Evolutionary conservation across 768 basidiomycete species (phyloP), one percentile per base, ranked within the genome.

Genomic region (Calvatia gigantea): DNA sequence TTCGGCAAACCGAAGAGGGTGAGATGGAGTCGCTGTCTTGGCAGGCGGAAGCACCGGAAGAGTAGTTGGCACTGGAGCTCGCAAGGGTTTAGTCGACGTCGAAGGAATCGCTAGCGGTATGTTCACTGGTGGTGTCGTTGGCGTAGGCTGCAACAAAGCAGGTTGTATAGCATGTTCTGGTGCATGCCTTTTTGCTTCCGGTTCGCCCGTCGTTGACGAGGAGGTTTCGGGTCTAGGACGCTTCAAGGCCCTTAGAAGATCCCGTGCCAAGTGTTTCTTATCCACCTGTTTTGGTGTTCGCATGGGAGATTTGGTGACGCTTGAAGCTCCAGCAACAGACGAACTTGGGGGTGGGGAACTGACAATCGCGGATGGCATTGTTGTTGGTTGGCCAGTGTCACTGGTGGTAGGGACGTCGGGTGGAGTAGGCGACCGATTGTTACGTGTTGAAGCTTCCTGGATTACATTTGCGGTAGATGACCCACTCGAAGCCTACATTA

Each of bases 231-330:
- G 62, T 32, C 60, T 51, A 44, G 70, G 59, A 55, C 74, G 73
- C 58, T 78, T 77, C 3, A 87, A 71, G 6, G 83, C 80, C 41
- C 73, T 75, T 19, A 87, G 59, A 42, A 87, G 70, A 64, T 85
- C 83, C 41, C 70, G 75, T 2, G 85, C 85, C 25, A 87, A 72
- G 39, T 72, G 73, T 43, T 67, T 76, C 59, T 72, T 79, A 62
- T 83, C 73, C 5, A 79, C 82, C 27, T 80, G 67, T 31, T 62
- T 58, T 23, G 77, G 76, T 4, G 71, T 69, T 49, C 68, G 69
- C 45, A 51, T 21, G 14, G 54, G 46, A 14, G 54, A 42, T 15
- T 15, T 14, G 5, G 33, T n/a, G 19, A 29, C 14, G 17, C 29
- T 28, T 25, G 31, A 11, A 21, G 15, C 28, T 8, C 17, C 14